Base-by-base conservation (phyloP, 2,329 filamentous ascomycete species). In the Trichophyton schoenleinii region DNA sequence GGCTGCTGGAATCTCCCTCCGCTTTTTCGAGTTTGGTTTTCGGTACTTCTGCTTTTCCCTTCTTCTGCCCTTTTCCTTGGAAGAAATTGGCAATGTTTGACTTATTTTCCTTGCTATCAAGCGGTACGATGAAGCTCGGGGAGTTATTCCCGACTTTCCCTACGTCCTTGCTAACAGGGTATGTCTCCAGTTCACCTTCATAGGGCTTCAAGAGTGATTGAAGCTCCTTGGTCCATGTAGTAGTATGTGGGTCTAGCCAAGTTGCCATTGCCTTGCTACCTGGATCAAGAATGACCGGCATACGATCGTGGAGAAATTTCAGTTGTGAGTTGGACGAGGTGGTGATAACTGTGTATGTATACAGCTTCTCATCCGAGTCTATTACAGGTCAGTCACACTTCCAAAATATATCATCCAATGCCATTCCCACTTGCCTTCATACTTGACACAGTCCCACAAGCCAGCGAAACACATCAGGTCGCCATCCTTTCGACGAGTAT, bases 81-180 rank as follows among this genome's bases (percentile, higher is more conserved):
- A 97, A 97, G 78, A 96, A 96, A 68, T 96, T 96, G 53, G 88
- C 88, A 72, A 97, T 97, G 66, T 94, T 96, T 58, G 81, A 85
- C 76, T 95, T 96, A 73, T 96, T 96, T 68, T 91, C 88, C 65
- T 84, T 86, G 74, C 88, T 95, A 68, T 88, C 82, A 38, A 96
- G 76, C 0, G 92, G 92, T 1, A 96, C 78, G 52, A 96, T 81
- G 69, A 96, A 96, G 0, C 81, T 82, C 0, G 89, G 85, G 20
- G 88, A 95, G 72, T 95, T 88, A 67, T 95, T 96, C 4, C 92
- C 91, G 0, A 96, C 91, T 75, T 96, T 97, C 0, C 91, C 91
- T 0, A 97, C 92, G 3, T 94, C 91, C 71, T 89, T 88, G 67
- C 81, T 85, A 1, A 99, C 94, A 0, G 87, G 85, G 70, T 96